These are phyloP conservation scores for Glebionis coronaria DNA, from an alignment of 129 eudicot species.

Conservation along the genomic window DNA sequence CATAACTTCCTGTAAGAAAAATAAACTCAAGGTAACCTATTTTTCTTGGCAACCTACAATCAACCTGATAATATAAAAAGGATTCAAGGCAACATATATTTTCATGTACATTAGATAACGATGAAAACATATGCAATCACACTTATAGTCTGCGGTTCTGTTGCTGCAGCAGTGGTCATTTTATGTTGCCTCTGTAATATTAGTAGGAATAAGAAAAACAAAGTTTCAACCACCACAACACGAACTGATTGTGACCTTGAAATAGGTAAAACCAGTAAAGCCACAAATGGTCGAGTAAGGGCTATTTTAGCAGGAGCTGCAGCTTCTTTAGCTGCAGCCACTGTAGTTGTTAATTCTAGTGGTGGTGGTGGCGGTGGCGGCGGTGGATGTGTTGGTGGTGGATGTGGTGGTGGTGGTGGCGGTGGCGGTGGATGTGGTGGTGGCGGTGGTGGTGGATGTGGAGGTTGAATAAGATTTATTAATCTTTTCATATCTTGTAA, in stretches of 20 bases:
- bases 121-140: conserved; percentile 36
- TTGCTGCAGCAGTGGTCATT: conserved; percentile 22
- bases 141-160: conserved; percentile 27
- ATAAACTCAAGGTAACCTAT: too few relatives aligned
- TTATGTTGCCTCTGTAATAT: conserved; percentile 19
- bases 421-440: conserved; percentile 5
- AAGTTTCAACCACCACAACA: background rate
- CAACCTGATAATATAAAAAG: conserved; percentile 16
- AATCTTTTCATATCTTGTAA: background rate
- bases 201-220: conserved; percentile 26
- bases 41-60: background rate
- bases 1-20: conserved; percentile 1
- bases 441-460: conserved; percentile 20
- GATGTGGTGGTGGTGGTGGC: conserved; percentile 9
- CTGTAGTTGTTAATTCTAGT: conserved; percentile 5
- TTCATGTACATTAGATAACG: background rate
- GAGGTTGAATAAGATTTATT: conserved; percentile 8
- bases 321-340: conserved; percentile 23
- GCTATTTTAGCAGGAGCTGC: conserved; percentile 29
- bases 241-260: conserved; percentile 25
- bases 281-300: conserved; percentile 24
- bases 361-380: conserved; percentile 5
- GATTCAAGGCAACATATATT: conserved; percentile 9
- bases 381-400: background rate
- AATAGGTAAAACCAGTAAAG: conserved; percentile 20